Percentiles rank a stretch among this genome's conserved stretches.
These are phyloP conservation scores for Fusarium piperis DNA, from an alignment of 2,329 filamentous ascomycete species.

Conservation along the genomic window DNA sequence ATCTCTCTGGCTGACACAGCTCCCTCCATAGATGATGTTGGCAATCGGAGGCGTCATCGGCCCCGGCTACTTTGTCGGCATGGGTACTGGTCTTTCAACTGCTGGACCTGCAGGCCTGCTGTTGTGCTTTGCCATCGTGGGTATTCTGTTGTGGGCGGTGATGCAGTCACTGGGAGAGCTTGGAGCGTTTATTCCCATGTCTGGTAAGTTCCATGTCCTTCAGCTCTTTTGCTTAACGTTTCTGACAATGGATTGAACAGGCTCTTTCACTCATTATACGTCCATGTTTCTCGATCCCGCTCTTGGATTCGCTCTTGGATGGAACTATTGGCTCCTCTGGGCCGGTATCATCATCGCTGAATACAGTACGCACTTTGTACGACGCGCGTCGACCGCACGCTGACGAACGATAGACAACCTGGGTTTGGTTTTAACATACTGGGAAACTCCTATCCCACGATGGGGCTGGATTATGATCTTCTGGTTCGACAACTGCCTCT, in stretches of 20 bases:
- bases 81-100: conserved; percentile 16
- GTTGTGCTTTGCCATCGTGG: conserved; percentile 9
- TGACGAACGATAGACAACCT: background rate
- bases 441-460: background rate
- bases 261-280: background rate
- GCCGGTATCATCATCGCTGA: background rate
- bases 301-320: background rate
- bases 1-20: background rate
- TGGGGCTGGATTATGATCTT: background rate
- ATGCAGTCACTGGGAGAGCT: background rate
- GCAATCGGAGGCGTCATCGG: conserved; percentile 20
- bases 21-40: conserved; percentile 13
- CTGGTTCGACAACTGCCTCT: background rate
- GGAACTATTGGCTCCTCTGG: background rate
- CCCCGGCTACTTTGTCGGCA: conserved; percentile 20
- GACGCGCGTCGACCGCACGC: rapidly evolving
- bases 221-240: background rate
- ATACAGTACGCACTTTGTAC: background rate
- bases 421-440: background rate
- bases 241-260: background rate
- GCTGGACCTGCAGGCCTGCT: conserved; percentile 9
- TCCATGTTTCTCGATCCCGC: background rate
- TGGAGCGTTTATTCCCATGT: background rate
- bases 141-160: conserved; percentile 6
- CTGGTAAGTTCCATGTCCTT: background rate